phyloP scores from a whole-genome alignment of 1,284 basidiomycete genomes.

The Vanrija sp. region DNA sequence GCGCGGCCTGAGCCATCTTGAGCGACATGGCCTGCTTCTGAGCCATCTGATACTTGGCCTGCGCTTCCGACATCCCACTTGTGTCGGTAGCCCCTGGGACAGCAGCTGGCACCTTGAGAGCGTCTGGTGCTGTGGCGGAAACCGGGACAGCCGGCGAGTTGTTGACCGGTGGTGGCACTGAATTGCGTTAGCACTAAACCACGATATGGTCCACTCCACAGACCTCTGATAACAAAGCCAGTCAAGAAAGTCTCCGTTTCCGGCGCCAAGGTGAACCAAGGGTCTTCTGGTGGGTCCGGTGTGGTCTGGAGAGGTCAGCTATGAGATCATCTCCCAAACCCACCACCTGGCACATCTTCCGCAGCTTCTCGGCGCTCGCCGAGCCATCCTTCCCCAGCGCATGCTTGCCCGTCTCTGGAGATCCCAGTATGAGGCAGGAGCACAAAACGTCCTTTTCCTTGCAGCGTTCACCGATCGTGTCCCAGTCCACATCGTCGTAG shows the following conservation, averaged over 20 bases:
- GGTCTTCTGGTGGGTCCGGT: constrained; percentile 8
- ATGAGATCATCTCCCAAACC: background rate
- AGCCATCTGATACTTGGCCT: constrained; percentile 20
- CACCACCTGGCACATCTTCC: constrained; percentile 20
- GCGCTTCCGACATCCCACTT: constrained; percentile 10
- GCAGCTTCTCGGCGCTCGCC: constrained; percentile 14
- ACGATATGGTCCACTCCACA: background rate
- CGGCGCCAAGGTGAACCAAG: constrained; percentile 11
- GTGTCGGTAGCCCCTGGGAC: background rate
- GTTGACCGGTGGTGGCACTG: background rate
- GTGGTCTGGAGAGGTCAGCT: constrained; percentile 1
- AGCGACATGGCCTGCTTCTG: constrained; percentile 20
- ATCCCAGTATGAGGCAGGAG: constrained; percentile 17
- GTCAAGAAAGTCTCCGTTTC: constrained; percentile 13
- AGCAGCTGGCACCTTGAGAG: background rate
- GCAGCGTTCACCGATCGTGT: constrained; percentile 17
- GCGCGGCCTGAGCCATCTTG: constrained; percentile 18
- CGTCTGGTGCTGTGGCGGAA: background rate
- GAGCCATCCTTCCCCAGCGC: constrained; percentile 11
- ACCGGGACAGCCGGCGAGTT: background rate
- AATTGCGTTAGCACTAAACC: background rate
- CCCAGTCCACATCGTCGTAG: constrained; percentile 21
- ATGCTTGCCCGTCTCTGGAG: constrained; percentile 2
- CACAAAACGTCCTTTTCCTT: constrained; percentile 15
- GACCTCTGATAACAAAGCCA: constrained; percentile 12